A percentile compares a stretch with the other conserved stretches of the same genome.
Evolutionary conservation across 2,329 filamentous ascomycete genomes (phyloP).

Genomic region (Thelonectria blattea): DNA sequence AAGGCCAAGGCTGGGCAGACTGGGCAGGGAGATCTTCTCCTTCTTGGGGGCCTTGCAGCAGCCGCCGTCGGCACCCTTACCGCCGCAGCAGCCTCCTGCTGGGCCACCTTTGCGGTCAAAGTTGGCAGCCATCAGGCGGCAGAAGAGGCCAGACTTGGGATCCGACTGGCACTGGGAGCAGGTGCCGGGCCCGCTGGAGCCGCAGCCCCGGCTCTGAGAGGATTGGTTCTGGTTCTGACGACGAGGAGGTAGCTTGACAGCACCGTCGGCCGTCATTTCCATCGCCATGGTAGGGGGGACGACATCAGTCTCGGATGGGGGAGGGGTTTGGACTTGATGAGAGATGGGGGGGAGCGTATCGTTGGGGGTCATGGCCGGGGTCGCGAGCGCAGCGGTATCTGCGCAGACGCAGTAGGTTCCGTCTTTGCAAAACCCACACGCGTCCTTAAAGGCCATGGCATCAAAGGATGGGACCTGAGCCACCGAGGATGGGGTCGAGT

Average conservation of each 20-base stretch:
- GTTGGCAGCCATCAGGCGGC: conserved; percentile 77
- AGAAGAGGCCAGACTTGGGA: conserved; percentile 82
- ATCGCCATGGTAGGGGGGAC: conserved; percentile 58
- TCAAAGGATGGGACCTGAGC: conserved; percentile 46
- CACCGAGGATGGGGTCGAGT: conserved; percentile 41
- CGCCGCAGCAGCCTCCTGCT: conserved; percentile 67
- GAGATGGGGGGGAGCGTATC: conserved; percentile 50
- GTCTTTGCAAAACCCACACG: conserved; percentile 83
- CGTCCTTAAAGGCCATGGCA: conserved; percentile 62
- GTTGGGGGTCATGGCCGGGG: conserved; percentile 48
- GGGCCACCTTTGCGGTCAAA: conserved; percentile 51
- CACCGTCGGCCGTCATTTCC: conserved; percentile 65
- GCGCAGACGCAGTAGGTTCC: conserved; percentile 84
- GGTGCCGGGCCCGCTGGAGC: conserved; percentile 75
- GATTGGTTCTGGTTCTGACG: conserved; percentile 41
- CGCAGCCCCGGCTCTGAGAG: conserved; percentile 51
- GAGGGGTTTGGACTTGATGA: conserved; percentile 61
- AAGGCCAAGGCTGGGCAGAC: conserved; percentile 60
- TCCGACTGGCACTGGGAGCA: conserved; percentile 80
- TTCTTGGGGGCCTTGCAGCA: conserved; percentile 63
- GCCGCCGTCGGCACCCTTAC: conserved; percentile 62
- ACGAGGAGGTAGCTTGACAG: conserved; percentile 62
- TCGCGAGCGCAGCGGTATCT: conserved; percentile 57
- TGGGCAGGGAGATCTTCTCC: conserved; percentile 45
- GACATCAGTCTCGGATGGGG: conserved; percentile 66